Base-by-base conservation (phyloP, 2,329 filamentous ascomycete species). In the Fusarium nodosum region DNA sequence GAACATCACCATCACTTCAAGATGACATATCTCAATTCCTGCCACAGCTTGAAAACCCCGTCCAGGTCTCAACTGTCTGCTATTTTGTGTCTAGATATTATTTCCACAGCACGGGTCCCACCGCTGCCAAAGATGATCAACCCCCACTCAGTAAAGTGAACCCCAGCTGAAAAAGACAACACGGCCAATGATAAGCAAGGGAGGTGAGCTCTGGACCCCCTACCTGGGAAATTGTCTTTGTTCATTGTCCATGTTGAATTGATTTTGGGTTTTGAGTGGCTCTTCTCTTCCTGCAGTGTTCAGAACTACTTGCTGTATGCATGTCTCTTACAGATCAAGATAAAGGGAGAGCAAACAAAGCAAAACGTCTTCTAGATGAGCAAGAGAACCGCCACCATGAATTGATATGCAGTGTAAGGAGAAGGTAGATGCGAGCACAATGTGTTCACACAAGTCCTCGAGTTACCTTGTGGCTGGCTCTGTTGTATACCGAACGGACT, bases 141-240 rank as follows among this genome's bases (percentile, higher is more conserved):
- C 33, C 54, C 64, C 71, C 56, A 68, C 62, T 33, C 41, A 36
- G 28, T 20, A 9, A 16, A 46, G 44, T 18, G 56, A 13, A 61
- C 56, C 55, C 68, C 56, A 60, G 38, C 60, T 53, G 24, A 47
- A 55, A 28, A 31, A 44, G 44, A 68, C 59, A 45, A 45, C 34
- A 39, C 46, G 38, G 15, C 72, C 72, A 74, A 74, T 74, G 31
- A 36, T 22, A 38, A 41, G 15, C 39, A 12, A 31, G 18, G 10
- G n/a, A 56, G 20, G 42, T 53, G 41, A 46, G 55, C 36, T 69
- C 50, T n/a, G 26, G 67, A 56, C 68, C 56, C 44, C 65, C 68
- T 70, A 64, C 63, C 39, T 66, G 70, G 68, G 72, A 74, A 74
- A 74, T 74, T 74, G 68, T 70, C 68, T 74, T 56, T 66, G 41